Evolutionary conservation across 2,329 filamentous ascomycete species (phyloP).

Genomic region (Pezicula carpinea): DNA sequence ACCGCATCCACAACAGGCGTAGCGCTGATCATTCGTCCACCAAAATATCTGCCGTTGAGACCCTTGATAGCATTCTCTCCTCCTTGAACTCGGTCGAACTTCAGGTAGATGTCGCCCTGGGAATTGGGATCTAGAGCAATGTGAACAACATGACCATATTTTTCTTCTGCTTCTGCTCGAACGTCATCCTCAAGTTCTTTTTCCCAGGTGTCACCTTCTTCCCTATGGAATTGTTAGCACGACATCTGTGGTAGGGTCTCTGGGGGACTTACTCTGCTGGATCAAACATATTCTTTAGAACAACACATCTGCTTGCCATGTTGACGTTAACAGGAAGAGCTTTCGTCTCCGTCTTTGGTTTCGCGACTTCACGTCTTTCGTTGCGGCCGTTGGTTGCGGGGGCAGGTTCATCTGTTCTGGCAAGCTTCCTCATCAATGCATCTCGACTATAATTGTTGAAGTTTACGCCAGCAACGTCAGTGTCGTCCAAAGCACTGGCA

Average conservation of each 20-base stretch:
- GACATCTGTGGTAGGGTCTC: neutral
- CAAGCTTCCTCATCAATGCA: conserved; percentile 97
- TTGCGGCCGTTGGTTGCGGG: conserved; percentile 48
- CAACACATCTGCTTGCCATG: conserved; percentile 88
- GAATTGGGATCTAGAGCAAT: conserved; percentile 92
- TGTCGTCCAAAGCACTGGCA: conserved; percentile 93
- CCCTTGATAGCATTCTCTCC: conserved; percentile 98
- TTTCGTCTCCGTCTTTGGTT: conserved; percentile 75
- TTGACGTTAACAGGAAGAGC: conserved; percentile 81
- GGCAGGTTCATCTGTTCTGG: conserved; percentile 81
- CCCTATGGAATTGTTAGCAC: conserved; percentile 50
- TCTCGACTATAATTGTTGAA: conserved; percentile 99
- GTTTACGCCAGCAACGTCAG: conserved; percentile 95
- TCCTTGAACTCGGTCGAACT: conserved; percentile 92
- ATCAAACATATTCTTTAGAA: conserved; percentile 95
- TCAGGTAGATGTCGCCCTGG: conserved; percentile 94
- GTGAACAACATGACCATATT: conserved; percentile 97
- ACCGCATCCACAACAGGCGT: conserved; percentile 96
- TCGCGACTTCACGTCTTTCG: conserved; percentile 67
- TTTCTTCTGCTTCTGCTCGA: conserved; percentile 83
- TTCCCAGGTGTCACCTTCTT: conserved; percentile 82
- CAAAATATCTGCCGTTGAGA: conserved; percentile 94
- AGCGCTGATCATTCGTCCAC: conserved; percentile 86
- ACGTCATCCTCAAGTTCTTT: conserved; percentile 95
- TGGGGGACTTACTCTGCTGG: conserved; percentile 69